phyloP scores from a whole-genome alignment of 2,329 filamentous ascomycete species.

The Diaporthe velutina region DNA sequence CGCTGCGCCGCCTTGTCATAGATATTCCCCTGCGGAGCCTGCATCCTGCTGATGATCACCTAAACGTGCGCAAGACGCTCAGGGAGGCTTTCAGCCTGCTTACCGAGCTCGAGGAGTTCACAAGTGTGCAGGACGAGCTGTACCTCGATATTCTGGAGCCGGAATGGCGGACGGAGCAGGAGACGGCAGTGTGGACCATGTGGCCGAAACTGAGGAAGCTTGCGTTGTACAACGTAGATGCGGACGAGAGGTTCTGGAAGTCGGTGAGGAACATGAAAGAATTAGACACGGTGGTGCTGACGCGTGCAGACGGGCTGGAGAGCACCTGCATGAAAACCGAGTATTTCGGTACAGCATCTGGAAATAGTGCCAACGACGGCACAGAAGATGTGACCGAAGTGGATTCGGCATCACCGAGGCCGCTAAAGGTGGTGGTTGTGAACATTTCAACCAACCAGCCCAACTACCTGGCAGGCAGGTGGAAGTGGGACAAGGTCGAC shows the following conservation, averaged over 20 bases:
- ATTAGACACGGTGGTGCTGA: slow-evolving; percentile 58
- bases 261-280: slow-evolving; percentile 52
- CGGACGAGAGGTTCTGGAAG: slow-evolving; percentile 53
- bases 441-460: slow-evolving; percentile 45
- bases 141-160: slow-evolving; percentile 49
- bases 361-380: not conserved
- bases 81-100: slow-evolving; percentile 60
- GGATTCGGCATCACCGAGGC: slow-evolving; percentile 41
- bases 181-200: slow-evolving; percentile 55
- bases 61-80: slow-evolving; percentile 55
- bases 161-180: slow-evolving; percentile 39
- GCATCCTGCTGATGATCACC: slow-evolving; percentile 56
- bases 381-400: slow-evolving; percentile 11
- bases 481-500: slow-evolving; percentile 49
- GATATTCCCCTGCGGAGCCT: slow-evolving; percentile 61
- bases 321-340: slow-evolving; percentile 55
- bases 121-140: slow-evolving; percentile 61
- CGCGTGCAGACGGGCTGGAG: slow-evolving; percentile 51
- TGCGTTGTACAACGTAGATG: slow-evolving; percentile 57
- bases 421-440: slow-evolving; percentile 50
- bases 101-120: slow-evolving; percentile 60
- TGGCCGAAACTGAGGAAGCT: slow-evolving; percentile 59
- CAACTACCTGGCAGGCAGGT: slow-evolving; percentile 44
- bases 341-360: slow-evolving; percentile 50
- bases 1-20: slow-evolving; percentile 60